Base-by-base conservation (phyloP, 2,329 filamentous ascomycete species). In the Neonectria coccinea region DNA sequence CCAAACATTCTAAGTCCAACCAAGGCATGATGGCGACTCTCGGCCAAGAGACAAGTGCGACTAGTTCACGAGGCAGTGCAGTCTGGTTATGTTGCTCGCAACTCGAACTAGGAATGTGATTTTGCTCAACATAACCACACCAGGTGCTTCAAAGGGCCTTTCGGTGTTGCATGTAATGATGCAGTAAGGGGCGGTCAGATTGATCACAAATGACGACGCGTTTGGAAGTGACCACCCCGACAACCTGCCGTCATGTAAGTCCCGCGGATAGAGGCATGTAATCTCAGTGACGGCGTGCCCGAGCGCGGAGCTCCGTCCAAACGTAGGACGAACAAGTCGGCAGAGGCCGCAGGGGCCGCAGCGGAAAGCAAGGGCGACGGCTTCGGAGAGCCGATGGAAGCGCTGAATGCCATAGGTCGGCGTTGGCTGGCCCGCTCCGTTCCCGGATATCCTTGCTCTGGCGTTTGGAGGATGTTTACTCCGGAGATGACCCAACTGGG, bases 21-120 rank as follows among this genome's bases (percentile, higher is more conserved):
- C 51, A 33, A 42, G 55, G 20, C 25, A 58, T 58, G 48, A 44
- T 58, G 22, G 48, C 54, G 29, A 57, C 48, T 18, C 41, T 41
- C 29, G 45, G 22, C 16, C 48, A 53, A 25, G 27, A 31, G 16
- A 16, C 16, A 12, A 54, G 60, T 63, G 60, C n/a, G 41, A 63
- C 60, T 53, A 12, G 42, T 31, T 36, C 47, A 56, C 47, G 45
- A 27, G 45, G 45, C 25, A 27, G 45, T 48, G 45, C 22, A 48
- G 14, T 27, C 14, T 27, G n/a, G 29, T 51, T 33, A 5, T 33
- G 29, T 33, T 14, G 29, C 29, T 27, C n/a, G n/a, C 39, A 42
- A 51, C 48, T 51, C 11, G 9, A 27, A 20, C 51, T 41, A n/a
- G 20, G 18, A 54, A 42, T 33, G 31, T 16, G 20, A 14, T 20